Conservation (phyloP, 192 early-diverging fungal genomes). For the Jimgerdemannia flammicorona region DNA sequence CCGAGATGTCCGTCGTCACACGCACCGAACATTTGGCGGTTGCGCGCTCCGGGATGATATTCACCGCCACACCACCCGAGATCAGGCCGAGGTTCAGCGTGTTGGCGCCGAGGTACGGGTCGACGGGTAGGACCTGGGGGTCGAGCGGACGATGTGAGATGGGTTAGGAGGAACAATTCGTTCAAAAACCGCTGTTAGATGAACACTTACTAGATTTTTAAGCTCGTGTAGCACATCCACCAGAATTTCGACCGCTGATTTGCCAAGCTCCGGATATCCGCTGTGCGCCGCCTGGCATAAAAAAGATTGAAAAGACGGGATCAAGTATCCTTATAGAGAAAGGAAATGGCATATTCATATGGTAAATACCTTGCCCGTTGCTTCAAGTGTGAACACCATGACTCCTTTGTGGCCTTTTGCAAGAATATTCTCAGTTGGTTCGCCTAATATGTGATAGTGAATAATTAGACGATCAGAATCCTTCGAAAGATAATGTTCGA, state of each 20-base stretch:
- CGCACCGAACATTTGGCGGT: constrained; percentile 39
- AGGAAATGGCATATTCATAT: too few relatives aligned
- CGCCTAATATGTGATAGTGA: constrained; percentile 18
- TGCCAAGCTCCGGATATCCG: constrained; percentile 42
- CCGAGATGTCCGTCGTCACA: constrained; percentile 31
- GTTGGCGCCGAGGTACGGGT: constrained; percentile 32
- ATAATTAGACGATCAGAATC: too few relatives aligned
- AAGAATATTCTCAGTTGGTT: constrained; percentile 42
- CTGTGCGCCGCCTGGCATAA: constrained; percentile 20
- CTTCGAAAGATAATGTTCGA: neutral
- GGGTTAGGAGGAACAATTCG: too few relatives aligned
- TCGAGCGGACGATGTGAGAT: too few relatives aligned
- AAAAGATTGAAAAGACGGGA: too few relatives aligned
- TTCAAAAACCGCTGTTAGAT: too few relatives aligned
- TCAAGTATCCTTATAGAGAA: too few relatives aligned
- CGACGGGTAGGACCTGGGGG: constrained; percentile 9
- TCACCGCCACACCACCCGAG: constrained; percentile 41
- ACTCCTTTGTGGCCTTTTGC: constrained; percentile 47
- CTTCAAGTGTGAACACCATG: neutral
- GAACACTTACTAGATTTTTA: too few relatives aligned
- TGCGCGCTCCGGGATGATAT: constrained; percentile 39
- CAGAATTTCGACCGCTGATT: constrained; percentile 34
- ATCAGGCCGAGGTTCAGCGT: constrained; percentile 42
- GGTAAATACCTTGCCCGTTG: neutral
- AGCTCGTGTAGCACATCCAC: constrained; percentile 36